phyloP scores from a whole-genome alignment of 2,329 filamentous ascomycete genomes.

The Nemania serpens region DNA sequence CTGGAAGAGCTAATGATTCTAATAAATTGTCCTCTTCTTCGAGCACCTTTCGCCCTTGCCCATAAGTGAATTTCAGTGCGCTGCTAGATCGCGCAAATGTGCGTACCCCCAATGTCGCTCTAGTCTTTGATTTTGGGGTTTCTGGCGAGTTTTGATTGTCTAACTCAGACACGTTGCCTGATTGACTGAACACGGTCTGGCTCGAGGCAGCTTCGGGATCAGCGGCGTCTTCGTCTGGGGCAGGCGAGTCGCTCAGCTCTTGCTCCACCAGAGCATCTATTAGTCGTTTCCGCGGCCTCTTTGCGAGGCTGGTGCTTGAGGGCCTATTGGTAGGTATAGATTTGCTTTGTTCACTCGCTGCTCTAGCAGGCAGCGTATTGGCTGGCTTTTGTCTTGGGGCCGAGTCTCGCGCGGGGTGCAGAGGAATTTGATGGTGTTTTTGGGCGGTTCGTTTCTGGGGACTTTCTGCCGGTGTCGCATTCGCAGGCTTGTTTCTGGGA shows the following conservation, averaged over 20 bases:
- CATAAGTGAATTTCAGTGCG: constrained; percentile 42
- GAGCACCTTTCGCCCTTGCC: constrained; percentile 38
- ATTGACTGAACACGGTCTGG: constrained; percentile 30
- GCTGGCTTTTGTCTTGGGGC: constrained; percentile 23
- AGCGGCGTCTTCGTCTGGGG: constrained; percentile 23
- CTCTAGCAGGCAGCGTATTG: constrained; percentile 3
- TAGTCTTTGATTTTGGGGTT: constrained; percentile 34
- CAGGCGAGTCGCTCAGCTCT: constrained; percentile 29
- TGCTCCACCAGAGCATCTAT: constrained; percentile 41
- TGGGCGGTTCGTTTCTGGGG: constrained; percentile 15
- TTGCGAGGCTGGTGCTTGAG: constrained; percentile 18
- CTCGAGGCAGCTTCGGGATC: constrained; percentile 28
- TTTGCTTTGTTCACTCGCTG: constrained; percentile 20
- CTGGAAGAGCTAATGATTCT: constrained; percentile 37
- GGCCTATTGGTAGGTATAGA: constrained; percentile 11
- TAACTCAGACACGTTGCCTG: constrained; percentile 28
- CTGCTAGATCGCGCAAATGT: constrained; percentile 40
- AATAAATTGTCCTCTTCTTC: constrained; percentile 42
- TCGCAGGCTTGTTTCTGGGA: constrained; percentile 8
- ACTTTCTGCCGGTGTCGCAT: constrained; percentile 7
- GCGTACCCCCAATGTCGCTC: constrained; percentile 30
- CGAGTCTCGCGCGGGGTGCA: constrained; percentile 35
- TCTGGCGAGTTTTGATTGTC: constrained; percentile 32
- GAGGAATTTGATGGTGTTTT: constrained; percentile 36
- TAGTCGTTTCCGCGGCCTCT: constrained; percentile 38